phyloP scores from a whole-genome alignment of 805 yeast genomes.

The Nakazawaea ishiwadae region DNA sequence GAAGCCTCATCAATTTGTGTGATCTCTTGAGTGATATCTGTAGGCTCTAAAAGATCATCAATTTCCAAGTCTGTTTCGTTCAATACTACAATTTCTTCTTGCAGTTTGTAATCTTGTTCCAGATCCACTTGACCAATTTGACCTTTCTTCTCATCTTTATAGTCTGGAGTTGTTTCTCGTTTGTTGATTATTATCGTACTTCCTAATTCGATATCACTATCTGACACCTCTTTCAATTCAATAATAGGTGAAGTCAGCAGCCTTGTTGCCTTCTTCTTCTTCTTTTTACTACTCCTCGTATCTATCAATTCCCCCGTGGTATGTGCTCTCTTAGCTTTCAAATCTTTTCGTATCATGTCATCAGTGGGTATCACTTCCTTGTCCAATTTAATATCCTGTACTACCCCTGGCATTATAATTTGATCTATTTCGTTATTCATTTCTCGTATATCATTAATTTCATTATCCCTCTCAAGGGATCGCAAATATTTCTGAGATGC shows the following conservation, averaged over 20 bases:
- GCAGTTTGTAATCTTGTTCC: not conserved
- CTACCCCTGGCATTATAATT: too few species aligned
- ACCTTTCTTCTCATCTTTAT: not conserved
- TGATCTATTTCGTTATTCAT: too few species aligned
- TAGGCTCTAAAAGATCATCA: too few species aligned
- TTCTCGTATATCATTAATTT: too few species aligned
- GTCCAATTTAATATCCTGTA: too few species aligned
- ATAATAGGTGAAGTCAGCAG: not conserved
- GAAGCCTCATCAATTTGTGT: not conserved
- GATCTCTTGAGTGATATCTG: not conserved
- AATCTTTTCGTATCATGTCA: too few species aligned
- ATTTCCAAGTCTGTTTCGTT: too few species aligned
- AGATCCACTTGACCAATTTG: not conserved
- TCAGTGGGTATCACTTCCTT: too few species aligned
- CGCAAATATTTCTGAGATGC: too few species aligned
- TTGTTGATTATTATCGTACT: too few species aligned
- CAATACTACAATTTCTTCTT: not conserved
- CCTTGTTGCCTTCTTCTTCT: not conserved
- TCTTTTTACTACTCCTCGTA: not conserved
- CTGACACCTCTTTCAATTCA: slow-evolving; percentile 1
- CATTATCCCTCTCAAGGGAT: too few species aligned
- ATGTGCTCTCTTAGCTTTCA: not conserved
- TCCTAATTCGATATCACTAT: slow-evolving; percentile 11
- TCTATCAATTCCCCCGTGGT: slow-evolving; percentile 1
- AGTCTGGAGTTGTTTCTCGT: too few species aligned